phyloP scores from a whole-genome alignment of 2,329 filamentous ascomycete genomes.

The Samsoniella hepiali region DNA sequence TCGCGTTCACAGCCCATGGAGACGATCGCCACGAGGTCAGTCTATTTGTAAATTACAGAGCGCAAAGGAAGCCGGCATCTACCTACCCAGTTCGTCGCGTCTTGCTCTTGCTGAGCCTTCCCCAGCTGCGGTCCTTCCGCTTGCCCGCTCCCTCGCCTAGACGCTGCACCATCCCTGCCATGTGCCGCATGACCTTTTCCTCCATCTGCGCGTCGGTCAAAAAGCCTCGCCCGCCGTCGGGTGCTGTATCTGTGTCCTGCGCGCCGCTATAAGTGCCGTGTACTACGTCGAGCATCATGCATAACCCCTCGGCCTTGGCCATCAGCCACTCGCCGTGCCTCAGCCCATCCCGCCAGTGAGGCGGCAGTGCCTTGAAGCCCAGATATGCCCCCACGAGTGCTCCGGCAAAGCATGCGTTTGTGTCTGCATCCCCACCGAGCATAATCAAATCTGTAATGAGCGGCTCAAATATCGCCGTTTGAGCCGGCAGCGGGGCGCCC shows the following conservation, averaged over 20 bases:
- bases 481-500: constrained; percentile 18
- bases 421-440: constrained; percentile 51
- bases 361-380: constrained; percentile 43
- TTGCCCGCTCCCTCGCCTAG: constrained; percentile 34
- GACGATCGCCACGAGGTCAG: constrained; percentile 1
- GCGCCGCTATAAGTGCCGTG: constrained; percentile 27
- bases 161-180: constrained; percentile 19
- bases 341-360: constrained; percentile 48
- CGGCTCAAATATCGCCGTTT: constrained; percentile 40
- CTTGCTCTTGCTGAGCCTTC: constrained; percentile 1
- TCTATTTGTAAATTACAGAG: neutral
- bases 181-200: constrained; percentile 30
- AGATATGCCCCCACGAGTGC: constrained; percentile 47
- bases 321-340: constrained; percentile 43
- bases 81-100: neutral
- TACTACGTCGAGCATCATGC: constrained; percentile 36
- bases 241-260: constrained; percentile 25
- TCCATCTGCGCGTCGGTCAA: constrained; percentile 35
- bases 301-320: constrained; percentile 41
- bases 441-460: constrained; percentile 46
- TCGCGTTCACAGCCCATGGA: neutral
- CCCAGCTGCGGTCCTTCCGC: neutral
- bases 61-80: neutral
- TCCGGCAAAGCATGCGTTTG: constrained; percentile 51
- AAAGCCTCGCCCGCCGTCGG: constrained; percentile 36